Conservation (phyloP, 164 flowering plant species). For the Magnolia kwangsiensis region DNA sequence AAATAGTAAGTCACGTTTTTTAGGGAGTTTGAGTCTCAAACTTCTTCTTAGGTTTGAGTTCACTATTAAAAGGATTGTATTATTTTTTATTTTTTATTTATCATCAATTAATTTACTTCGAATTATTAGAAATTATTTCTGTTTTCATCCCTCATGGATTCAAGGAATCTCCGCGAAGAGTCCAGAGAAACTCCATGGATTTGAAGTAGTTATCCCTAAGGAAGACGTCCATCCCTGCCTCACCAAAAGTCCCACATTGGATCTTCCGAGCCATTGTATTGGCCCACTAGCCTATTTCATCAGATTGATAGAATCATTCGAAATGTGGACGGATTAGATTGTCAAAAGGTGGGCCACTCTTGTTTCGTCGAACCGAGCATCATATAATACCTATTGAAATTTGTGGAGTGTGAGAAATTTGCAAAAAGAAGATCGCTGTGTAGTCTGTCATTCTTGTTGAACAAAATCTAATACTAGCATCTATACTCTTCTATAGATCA, state of each 20-base stretch:
- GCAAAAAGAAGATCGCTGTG: neutral
- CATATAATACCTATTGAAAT: neutral
- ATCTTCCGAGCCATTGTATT: neutral
- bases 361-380: neutral
- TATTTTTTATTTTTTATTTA: no score
- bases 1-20: no score
- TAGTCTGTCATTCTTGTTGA: neutral
- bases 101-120: no score
- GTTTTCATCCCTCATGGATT: no score
- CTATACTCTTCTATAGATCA: slow-evolving; percentile 23
- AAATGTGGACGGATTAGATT: neutral
- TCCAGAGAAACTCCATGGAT: no score
- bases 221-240: no score
- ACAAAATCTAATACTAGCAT: neutral
- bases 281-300: neutral
- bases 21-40: no score
- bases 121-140: no score
- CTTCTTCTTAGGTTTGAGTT: no score
- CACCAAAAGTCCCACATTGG: neutral
- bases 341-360: neutral
- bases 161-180: no score
- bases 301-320: neutral
- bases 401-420: neutral
- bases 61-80: no score
- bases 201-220: no score